Base-by-base conservation (phyloP, 495 filamentous ascomycete genomes). In the Chaetomium tenue region DNA sequence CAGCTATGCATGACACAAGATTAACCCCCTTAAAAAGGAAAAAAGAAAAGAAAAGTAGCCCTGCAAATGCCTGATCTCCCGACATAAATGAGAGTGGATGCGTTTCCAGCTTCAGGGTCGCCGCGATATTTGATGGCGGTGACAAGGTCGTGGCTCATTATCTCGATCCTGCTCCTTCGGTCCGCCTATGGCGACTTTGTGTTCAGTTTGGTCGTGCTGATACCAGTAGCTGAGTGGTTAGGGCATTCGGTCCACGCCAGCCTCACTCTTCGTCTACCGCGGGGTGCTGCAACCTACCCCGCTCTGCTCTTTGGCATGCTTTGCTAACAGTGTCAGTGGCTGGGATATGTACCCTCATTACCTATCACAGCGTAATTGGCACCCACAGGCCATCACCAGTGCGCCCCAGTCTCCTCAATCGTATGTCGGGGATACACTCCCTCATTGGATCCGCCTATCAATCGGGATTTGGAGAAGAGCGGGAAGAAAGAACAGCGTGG, bases 101-200 rank as follows among this genome's bases (percentile, higher is more conserved):
- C 73, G 5, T 79, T 83, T 2, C 86, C 85, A 66, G 88, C 87
- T 37, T 78, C 82, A 6, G 80, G 77, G 44, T 85, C 84, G 58
- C 82, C 79, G 68, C 81, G 78, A 72, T 86, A 88, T 71, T 87
- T 84, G 48, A 89, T 77, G 1, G 72, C 78, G 0, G 86, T 83
- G 9, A 77, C 70, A 42, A 87, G 77, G 66, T 87, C 55, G 28
- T 71, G 71, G 0, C 23, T 33, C 46, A 60, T 60, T n/a, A 22
- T 46, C 18, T 6, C 3, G 39, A 15, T 50, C 9, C 18, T 20
- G 4, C 18, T 40, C 53, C 30, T 12, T 40, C 5, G 5, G 3
- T 26, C 51, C 26, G 23, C 22, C 26, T 52, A 7, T 23, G 48
- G 26, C n/a, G 23, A 9, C 48, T 26, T 0, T n/a, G 18, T 47